These are phyloP conservation scores for Pseudocercospora fuligena DNA, from an alignment of 2,329 filamentous ascomycete genomes.

Conservation along the genomic window DNA sequence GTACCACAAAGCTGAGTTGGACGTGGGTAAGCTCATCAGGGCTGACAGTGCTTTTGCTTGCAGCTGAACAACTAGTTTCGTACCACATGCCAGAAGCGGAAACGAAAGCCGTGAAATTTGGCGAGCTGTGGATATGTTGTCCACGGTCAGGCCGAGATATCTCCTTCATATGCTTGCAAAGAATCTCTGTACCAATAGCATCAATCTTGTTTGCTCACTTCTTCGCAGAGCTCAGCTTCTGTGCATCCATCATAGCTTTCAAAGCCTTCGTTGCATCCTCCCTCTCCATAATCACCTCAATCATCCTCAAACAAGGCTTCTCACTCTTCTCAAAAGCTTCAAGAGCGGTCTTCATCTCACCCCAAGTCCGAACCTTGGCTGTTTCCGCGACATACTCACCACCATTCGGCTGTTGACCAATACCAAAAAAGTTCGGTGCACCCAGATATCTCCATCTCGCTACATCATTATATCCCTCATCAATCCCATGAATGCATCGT, in stretches of 20 bases:
- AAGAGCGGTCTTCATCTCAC: slow-evolving; percentile 14
- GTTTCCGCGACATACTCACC: slow-evolving; percentile 13
- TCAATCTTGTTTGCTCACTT: background rate
- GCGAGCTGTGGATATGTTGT: background rate
- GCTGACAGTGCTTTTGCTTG: too few species aligned
- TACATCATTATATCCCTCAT: slow-evolving; percentile 28
- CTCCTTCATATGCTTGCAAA: background rate
- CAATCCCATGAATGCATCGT: slow-evolving; percentile 52
- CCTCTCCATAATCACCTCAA: slow-evolving; percentile 21
- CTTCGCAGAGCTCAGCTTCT: slow-evolving; percentile 1
- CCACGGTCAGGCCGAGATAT: background rate
- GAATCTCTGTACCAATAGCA: background rate
- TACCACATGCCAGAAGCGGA: background rate
- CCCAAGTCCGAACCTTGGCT: slow-evolving; percentile 10
- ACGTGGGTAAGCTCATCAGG: too few species aligned
- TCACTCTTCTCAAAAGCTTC: slow-evolving; percentile 13
- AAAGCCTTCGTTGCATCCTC: slow-evolving; percentile 19
- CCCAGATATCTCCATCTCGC: slow-evolving; percentile 21
- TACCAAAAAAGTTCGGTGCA: slow-evolving; percentile 23
- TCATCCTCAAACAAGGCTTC: slow-evolving; percentile 14
- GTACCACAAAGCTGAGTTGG: too few species aligned
- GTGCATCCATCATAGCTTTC: slow-evolving; percentile 18
- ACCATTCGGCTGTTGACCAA: slow-evolving; percentile 1
- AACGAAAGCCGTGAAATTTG: background rate
- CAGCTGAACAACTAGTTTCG: background rate